Evolutionary conservation across 495 filamentous ascomycete genomes (phyloP), one percentile per base, ranked within the genome.

Genomic region (Penicillium angulare): DNA sequence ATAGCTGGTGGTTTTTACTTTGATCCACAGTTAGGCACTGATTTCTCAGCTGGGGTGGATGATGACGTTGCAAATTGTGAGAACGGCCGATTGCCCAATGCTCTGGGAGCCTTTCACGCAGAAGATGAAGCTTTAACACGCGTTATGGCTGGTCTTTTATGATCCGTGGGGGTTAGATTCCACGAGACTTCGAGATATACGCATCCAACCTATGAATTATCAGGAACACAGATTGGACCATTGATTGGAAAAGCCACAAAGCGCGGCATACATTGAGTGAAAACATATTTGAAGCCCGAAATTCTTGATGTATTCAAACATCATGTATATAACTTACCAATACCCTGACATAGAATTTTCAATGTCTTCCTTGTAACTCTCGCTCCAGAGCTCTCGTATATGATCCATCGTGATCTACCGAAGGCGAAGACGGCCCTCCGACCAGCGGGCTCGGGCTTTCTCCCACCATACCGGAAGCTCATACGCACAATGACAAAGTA

Each of bases 401-500:
- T n/a, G n/a, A n/a, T n/a, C n/a, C n/a, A n/a, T 24, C 29, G 6
- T 10, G 34, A 40, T 8, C 38, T 32, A 49, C 1, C 17, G 16
- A 41, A 75, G 47, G 22, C 55, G 64, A 21, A 76, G 57, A 29
- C 65, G 55, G 7, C 72, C 63, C 46, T 68, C 53, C n/a, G 50
- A 60, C 65, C 68, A 68, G 13, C 67, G 54, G 24, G 34, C 50
- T 5, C 57, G 50, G 4, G 59, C 48, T 17, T 59, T 59, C 26
- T 72, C 59, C 43, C 63, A 55, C 34, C 63, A 50, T 0, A 39
- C 55, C 1, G 77, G 75, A 35, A 73, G 35, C 44, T 66, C 55
- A 56, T 75, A 79, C 5, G 64, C 67, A 72, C 77, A 85, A 65
- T 89, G 77, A 61, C 86, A 88, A 9, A 87, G 51, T 75, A 93